phyloP scores from a whole-genome alignment of 148 eudicot genomes.

The Vaccinium darrowii region DNA sequence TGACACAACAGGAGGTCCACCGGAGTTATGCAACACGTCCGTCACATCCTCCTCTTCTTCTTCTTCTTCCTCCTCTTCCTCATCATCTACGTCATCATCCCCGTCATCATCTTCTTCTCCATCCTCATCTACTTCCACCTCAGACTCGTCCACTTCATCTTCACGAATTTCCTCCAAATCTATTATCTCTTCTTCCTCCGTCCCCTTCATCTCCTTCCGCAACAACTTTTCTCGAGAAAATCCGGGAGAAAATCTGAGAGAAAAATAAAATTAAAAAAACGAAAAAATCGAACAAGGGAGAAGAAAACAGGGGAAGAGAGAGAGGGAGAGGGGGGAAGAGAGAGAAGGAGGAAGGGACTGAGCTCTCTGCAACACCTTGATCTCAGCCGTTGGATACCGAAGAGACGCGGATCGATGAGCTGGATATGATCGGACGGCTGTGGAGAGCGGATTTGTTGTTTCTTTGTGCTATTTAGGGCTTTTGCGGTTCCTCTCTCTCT shows the following conservation, averaged over 20 bases:
- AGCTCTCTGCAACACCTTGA: conserved; percentile 24
- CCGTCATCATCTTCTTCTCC: conserved; percentile 31
- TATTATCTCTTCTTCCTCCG: conserved; percentile 29
- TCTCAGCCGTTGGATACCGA: conserved; percentile 49
- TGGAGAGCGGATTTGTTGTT: conserved; percentile 7
- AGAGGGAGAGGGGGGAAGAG: conserved; percentile 26
- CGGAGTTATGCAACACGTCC: conserved; percentile 42
- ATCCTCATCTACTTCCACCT: conserved; percentile 19
- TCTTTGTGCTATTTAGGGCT: conserved; percentile 23
- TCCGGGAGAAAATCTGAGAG: neutral
- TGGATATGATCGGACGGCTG: conserved; percentile 50
- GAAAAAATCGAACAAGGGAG: conserved; percentile 17
- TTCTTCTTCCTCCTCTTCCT: conserved; percentile 36
- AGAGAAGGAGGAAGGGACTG: conserved; percentile 26
- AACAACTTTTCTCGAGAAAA: conserved; percentile 8
- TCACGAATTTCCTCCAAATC: conserved; percentile 32
- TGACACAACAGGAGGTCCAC: conserved; percentile 33
- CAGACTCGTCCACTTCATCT: conserved; percentile 22
- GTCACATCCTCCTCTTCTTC: conserved; percentile 39
- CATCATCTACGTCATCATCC: conserved; percentile 33
- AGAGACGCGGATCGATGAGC: conserved; percentile 51
- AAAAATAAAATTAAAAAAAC: conserved; percentile 10
- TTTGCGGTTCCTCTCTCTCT: conserved; percentile 30
- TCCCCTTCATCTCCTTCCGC: conserved; percentile 29
- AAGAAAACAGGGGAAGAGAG: conserved; percentile 23